Evolutionary conservation across 192 early-diverging fungal genomes (phyloP), one percentile per base, ranked within the genome.

Genomic region (Tieghemiomyces parasiticus): DNA sequence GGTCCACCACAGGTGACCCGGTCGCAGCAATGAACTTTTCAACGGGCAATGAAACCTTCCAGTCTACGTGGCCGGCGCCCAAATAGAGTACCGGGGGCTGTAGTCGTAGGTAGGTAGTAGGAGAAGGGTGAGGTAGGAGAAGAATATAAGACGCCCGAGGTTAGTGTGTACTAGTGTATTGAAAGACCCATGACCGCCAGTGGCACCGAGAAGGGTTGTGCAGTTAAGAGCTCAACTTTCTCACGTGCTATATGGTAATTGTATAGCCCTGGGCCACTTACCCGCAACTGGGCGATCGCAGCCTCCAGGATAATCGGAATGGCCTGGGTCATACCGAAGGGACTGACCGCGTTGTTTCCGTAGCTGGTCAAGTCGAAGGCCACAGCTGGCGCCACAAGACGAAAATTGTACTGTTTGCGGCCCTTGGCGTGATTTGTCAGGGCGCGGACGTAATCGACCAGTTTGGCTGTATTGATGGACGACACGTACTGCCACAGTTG

Each of bases 31-130:
- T 67, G 60, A 92, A 86, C n/a, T 55, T 55, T 8, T 78, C 62
- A 0, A 83, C 68, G 22, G 84, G 78, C 25, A 89, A 55, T 8
- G 82, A 78, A 28, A 92, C 71, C 69, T 94, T 94, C 81, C 83
- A 94, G 60, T 94, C 89, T 1, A 83, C 59, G 72, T 92, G 82
- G 0, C 91, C 91, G 30, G 82, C 88, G 24, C 91, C 91, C 13
- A 91, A 65, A 66, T 72, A 90, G 19, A 88, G 66, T 4, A 94
- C 67, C 0, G 78, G 74, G 0, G 90, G 90, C 48, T 56, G 33
- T 19, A 62, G 16, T 42, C 38, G 8, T 10, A 10, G 6, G 38
- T 42, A 42, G 38, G 38, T 10, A 10, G 16, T 16, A 42, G 38
- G 16, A 42, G 16, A 42, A 10, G 38, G n/a, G n/a, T n/a, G n/a